Base-by-base conservation (phyloP, 306 rosid species). In the Adenanthera pavonina region DNA sequence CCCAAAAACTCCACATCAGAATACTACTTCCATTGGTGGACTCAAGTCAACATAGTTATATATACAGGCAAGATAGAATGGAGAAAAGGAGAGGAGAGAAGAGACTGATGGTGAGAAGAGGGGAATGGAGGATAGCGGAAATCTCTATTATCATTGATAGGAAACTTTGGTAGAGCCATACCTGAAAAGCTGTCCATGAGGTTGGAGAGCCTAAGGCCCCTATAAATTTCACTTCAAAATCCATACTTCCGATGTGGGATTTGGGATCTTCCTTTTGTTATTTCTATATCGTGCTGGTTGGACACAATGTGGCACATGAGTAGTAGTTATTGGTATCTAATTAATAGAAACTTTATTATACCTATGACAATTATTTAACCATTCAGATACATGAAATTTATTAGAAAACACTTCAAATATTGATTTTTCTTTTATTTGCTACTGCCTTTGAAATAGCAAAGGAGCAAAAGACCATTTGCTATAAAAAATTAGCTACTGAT, bases 401-500 rank as follows among this genome's bases (percentile, higher is more conserved):
- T n/a, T n/a, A 3, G 9, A 15, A 38, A 17, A 36, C 40, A 15
- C 16, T 16, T 43, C 7, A 16, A 16, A 34, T 9, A 14, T 19
- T 15, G 10, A 1, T 30, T 65, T 65, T 51, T 25, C 43, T 49
- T 30, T 47, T 66, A 19, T 53, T 52, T 52, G 9, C 57, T 5
- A 7, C 15, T 10, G 4, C 54, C 38, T 75, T 44, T 69, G 44
- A 1, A 76, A 56, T 57, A 20, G 72, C 59, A 44, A 13, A 46
- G 34, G 41, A 47, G 53, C 62, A 34, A 48, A 8, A n/a, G 80
- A 34, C 64, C 4, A 12, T 47, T 59, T 62, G 16, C 33, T 51
- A 76, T 74, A 72, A 15, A 17, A 62, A 53, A 30, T 74, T 65
- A 25, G 44, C 38, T 54, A 75, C 46, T 34, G 17, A 68, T 48